These are phyloP conservation scores for Rhodotorula graminis DNA, from an alignment of 768 basidiomycete species.

Conservation along the genomic window DNA sequence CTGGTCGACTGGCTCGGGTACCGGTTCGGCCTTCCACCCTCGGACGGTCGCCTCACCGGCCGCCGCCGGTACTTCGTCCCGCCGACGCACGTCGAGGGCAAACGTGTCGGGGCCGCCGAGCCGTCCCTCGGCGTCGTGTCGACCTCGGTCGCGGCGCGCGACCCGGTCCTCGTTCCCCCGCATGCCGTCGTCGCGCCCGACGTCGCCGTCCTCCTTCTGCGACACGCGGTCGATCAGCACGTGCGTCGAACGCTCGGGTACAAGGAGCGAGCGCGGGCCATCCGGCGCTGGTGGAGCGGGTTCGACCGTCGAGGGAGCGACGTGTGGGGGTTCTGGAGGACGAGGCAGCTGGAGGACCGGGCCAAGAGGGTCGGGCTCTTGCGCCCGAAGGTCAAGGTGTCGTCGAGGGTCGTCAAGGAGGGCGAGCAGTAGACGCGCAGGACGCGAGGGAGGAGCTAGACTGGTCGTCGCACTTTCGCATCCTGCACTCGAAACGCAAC, in stretches of 20 bases:
- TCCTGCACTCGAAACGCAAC: too few species aligned
- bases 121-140: neutral
- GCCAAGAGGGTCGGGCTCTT: neutral
- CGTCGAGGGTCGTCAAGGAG: neutral
- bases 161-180: neutral
- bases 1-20: constrained; percentile 16
- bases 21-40: neutral
- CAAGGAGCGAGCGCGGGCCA: neutral
- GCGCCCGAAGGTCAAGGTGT: neutral
- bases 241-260: neutral
- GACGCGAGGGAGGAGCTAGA: too few species aligned
- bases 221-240: constrained; percentile 3
- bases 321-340: neutral
- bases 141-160: neutral
- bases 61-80: neutral
- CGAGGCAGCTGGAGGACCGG: neutral
- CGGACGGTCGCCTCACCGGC: neutral
- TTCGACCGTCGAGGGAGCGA: neutral
- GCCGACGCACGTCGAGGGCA: neutral
- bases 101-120: neutral
- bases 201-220: constrained; percentile 11
- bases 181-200: constrained; percentile 7
- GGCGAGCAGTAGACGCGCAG: neutral
- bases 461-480: too few species aligned
- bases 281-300: constrained; percentile 1